Evolutionary conservation across 768 basidiomycete genomes (phyloP).

Genomic region (Russula ochroleuca): DNA sequence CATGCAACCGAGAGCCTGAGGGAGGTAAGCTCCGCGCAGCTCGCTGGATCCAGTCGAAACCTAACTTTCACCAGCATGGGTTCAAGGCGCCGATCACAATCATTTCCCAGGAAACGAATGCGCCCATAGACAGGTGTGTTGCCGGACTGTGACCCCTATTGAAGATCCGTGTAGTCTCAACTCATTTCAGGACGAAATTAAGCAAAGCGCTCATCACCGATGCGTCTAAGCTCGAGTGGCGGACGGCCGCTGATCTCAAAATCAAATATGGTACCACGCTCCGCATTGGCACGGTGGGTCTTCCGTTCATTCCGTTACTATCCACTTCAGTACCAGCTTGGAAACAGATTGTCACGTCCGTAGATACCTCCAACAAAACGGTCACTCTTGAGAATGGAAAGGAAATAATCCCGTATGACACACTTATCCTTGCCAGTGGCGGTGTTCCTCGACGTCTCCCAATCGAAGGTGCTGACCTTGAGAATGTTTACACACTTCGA

Average conservation of each 20-base stretch:
- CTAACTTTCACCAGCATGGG: conserved; percentile 50
- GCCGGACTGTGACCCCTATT: conserved; percentile 5
- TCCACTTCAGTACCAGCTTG: conserved; percentile 7
- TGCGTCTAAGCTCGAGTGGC: conserved; percentile 70
- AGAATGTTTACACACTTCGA: conserved; percentile 75
- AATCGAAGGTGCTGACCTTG: conserved; percentile 65
- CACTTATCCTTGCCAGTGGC: conserved; percentile 76
- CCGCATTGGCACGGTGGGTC: conserved; percentile 52
- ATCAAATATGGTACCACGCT: conserved; percentile 68
- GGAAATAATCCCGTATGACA: conserved; percentile 62
- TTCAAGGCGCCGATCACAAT: conserved; percentile 75
- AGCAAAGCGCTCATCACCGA: conserved; percentile 84
- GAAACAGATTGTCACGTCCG: conserved; percentile 60
- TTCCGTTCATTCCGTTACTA: conserved; percentile 11
- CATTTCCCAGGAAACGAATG: conserved; percentile 70
- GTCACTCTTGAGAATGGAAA: conserved; percentile 60
- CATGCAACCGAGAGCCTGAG: conserved; percentile 75
- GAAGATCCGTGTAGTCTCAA: neutral
- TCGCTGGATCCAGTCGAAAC: neutral
- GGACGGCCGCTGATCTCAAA: conserved; percentile 66
- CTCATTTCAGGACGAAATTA: conserved; percentile 64
- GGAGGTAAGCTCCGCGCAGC: conserved; percentile 49
- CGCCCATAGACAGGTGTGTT: conserved; percentile 76
- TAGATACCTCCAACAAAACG: conserved; percentile 58
- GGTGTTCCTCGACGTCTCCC: conserved; percentile 70